Conservation (phyloP, 768 basidiomycete species). For the Daedalea quercina region DNA sequence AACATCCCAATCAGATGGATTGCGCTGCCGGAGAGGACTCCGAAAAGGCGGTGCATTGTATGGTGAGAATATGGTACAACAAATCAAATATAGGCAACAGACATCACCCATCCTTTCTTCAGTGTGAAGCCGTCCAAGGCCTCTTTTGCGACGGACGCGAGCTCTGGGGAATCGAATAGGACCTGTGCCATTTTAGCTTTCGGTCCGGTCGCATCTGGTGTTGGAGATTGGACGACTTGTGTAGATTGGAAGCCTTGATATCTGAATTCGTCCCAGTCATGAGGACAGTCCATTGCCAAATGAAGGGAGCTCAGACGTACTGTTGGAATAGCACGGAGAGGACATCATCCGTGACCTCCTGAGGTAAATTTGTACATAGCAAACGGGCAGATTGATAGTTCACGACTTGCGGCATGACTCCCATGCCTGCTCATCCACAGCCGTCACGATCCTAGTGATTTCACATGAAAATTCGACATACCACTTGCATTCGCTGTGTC, state of each 20-base stretch:
- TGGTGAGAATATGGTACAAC: not conserved
- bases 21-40: not conserved
- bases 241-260: slow-evolving; percentile 78
- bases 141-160: slow-evolving; percentile 73
- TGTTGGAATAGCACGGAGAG: slow-evolving; percentile 87
- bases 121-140: slow-evolving; percentile 81
- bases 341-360: slow-evolving; percentile 85
- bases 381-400: slow-evolving; percentile 57
- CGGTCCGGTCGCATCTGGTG: slow-evolving; percentile 55
- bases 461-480: slow-evolving; percentile 1
- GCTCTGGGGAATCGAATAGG: slow-evolving; percentile 66
- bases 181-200: slow-evolving; percentile 79
- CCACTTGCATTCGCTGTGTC: slow-evolving; percentile 22
- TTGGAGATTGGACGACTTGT: slow-evolving; percentile 62
- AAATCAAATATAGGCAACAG: slow-evolving; percentile 57
- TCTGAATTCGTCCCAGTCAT: slow-evolving; percentile 32
- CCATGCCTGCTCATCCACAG: slow-evolving; percentile 14
- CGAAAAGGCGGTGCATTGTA: not conserved
- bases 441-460: not conserved
- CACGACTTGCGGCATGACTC: slow-evolving; percentile 37
- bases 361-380: slow-evolving; percentile 80
- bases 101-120: slow-evolving; percentile 83
- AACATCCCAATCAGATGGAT: not conserved
- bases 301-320: slow-evolving; percentile 40
- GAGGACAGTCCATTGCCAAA: not conserved